phyloP scores from a whole-genome alignment of 805 yeast species.

The Candida rishiriensis region DNA sequence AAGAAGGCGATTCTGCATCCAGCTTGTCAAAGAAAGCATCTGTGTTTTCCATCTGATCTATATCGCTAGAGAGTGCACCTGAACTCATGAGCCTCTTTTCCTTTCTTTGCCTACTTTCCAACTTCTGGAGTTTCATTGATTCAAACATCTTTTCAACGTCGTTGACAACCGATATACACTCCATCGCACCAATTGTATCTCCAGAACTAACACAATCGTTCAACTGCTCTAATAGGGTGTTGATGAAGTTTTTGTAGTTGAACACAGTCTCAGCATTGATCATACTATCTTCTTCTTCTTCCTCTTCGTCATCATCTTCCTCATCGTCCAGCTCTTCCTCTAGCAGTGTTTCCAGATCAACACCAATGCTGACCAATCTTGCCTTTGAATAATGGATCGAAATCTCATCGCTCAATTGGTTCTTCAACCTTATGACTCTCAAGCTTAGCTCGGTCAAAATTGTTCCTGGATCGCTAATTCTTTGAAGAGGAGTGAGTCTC shows the following conservation, averaged over 20 bases:
- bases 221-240: conserved; percentile 52
- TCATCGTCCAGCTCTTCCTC: conserved; percentile 15
- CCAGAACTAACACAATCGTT: conserved; percentile 48
- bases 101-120: conserved; percentile 8
- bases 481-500: conserved; percentile 39
- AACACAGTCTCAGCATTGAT: conserved; percentile 39
- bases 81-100: conserved; percentile 5
- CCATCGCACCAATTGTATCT: conserved; percentile 56
- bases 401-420: conserved; percentile 46
- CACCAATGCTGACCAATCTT: conserved; percentile 59
- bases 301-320: not conserved
- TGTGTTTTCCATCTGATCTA: not conserved
- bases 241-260: conserved; percentile 57
- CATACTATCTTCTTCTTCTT: conserved; percentile 8
- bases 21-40: not conserved
- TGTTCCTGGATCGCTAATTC: conserved; percentile 51
- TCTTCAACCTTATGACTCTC: conserved; percentile 45
- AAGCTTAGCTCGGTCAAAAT: conserved; percentile 40
- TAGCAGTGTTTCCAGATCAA: conserved; percentile 45
- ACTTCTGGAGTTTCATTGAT: conserved; percentile 34
- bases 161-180: conserved; percentile 60
- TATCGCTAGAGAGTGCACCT: conserved; percentile 1
- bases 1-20: conserved; percentile 8
- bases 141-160: conserved; percentile 76
- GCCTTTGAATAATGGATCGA: conserved; percentile 62